Evolutionary conservation across 805 yeast species (phyloP).

Genomic region (Saturnispora diversa): DNA sequence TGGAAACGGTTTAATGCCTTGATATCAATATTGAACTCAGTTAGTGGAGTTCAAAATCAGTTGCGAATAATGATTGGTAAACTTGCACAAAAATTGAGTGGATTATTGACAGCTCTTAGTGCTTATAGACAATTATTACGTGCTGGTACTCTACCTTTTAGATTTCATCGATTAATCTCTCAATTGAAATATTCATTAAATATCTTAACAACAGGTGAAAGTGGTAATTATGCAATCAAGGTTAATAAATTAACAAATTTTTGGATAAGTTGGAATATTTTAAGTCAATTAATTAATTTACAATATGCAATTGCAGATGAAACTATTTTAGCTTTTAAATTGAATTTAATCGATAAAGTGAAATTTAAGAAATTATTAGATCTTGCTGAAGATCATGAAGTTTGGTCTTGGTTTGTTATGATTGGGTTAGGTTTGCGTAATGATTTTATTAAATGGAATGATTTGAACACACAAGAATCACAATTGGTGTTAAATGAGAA

Average conservation of each 20-base stretch:
- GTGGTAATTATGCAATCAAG: slow-evolving; percentile 16
- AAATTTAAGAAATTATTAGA: slow-evolving; percentile 33
- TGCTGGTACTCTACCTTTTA: slow-evolving; percentile 63
- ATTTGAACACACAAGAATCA: slow-evolving; percentile 40
- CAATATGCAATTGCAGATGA: slow-evolving; percentile 66
- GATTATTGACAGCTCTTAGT: slow-evolving; percentile 34
- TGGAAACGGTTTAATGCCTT: background rate
- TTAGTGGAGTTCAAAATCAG: slow-evolving; percentile 28
- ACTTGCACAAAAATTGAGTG: slow-evolving; percentile 9
- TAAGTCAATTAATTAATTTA: slow-evolving; percentile 46
- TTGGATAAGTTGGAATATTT: slow-evolving; percentile 37
- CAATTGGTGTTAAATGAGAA: slow-evolving; percentile 51
- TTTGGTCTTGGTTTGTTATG: slow-evolving; percentile 62
- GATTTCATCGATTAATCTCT: slow-evolving; percentile 33
- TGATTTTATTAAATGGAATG: slow-evolving; percentile 37
- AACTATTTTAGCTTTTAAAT: slow-evolving; percentile 47
- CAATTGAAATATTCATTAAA: slow-evolving; percentile 27
- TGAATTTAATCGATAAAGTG: slow-evolving; percentile 42
- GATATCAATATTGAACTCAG: slow-evolving; percentile 9
- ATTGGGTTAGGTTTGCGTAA: slow-evolving; percentile 50
- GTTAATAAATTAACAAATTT: slow-evolving; percentile 21
- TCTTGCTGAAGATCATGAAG: slow-evolving; percentile 41
- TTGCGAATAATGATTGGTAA: slow-evolving; percentile 14
- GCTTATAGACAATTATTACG: slow-evolving; percentile 60
- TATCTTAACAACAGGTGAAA: slow-evolving; percentile 11